Evolutionary conservation across 2,329 filamentous ascomycete species (phyloP).

Genomic region (Diaporthe amygdali): DNA sequence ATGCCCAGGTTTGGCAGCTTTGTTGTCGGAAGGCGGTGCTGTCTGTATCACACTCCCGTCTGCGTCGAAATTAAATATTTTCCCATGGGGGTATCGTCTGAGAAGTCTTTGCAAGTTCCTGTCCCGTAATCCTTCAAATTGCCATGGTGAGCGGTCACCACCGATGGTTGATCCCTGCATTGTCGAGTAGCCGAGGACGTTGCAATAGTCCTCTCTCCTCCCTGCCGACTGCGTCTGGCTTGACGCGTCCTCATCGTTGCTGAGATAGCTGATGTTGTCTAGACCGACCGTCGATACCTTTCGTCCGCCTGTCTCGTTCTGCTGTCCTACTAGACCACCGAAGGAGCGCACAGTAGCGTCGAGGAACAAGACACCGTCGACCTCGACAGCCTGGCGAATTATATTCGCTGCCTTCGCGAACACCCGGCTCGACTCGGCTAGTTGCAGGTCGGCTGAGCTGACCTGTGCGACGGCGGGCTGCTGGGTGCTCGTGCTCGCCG

Average conservation of each 20-base stretch:
- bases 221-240: slow-evolving; percentile 16
- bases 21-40: slow-evolving; percentile 31
- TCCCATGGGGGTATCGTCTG: slow-evolving; percentile 49
- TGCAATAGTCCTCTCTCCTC: slow-evolving; percentile 30
- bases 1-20: neutral
- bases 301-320: neutral
- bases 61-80: slow-evolving; percentile 50
- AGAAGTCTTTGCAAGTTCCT: slow-evolving; percentile 46
- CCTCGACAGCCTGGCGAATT: slow-evolving; percentile 47
- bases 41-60: slow-evolving; percentile 33
- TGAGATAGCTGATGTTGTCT: slow-evolving; percentile 21
- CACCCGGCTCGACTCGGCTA: slow-evolving; percentile 21
- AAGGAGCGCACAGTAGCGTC: slow-evolving; percentile 38
- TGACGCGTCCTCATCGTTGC: slow-evolving; percentile 20
- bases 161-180: slow-evolving; percentile 39
- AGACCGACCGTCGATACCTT: slow-evolving; percentile 15
- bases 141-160: slow-evolving; percentile 27
- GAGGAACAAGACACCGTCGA: slow-evolving; percentile 44
- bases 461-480: slow-evolving; percentile 21
- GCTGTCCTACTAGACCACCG: slow-evolving; percentile 33
- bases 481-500: slow-evolving; percentile 1
- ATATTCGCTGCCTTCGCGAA: slow-evolving; percentile 43
- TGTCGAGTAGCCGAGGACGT: slow-evolving; percentile 45
- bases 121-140: slow-evolving; percentile 38
- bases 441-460: slow-evolving; percentile 23